Conservation (phyloP, 305 asterid species). For the Plantago coronopus region DNA sequence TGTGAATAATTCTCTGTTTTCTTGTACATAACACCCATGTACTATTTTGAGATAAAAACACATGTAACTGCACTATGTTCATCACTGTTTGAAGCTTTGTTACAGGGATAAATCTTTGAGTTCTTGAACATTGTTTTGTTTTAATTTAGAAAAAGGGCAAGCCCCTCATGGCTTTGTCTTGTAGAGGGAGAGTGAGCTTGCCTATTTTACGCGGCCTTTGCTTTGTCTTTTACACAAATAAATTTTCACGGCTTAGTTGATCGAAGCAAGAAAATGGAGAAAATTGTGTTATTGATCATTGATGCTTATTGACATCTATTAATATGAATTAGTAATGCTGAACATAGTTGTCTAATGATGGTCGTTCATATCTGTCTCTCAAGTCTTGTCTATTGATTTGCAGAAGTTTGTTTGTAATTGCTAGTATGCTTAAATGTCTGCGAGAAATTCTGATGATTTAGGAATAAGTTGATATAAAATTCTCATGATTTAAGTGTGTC, state of each 20-base stretch:
- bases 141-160: too few relatives aligned
- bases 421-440: background rate
- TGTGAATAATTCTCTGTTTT: slow-evolving; percentile 8
- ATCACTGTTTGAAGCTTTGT: background rate
- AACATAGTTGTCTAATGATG: background rate
- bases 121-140: slow-evolving; percentile 16
- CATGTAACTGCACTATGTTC: too few relatives aligned
- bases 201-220: too few relatives aligned
- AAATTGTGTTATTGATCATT: background rate
- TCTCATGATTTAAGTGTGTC: background rate
- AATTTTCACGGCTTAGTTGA: too few relatives aligned
- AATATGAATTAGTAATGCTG: background rate
- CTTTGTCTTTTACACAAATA: too few relatives aligned
- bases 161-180: too few relatives aligned
- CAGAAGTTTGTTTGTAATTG: background rate
- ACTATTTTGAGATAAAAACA: too few relatives aligned
- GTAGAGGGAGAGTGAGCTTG: too few relatives aligned
- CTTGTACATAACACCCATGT: background rate
- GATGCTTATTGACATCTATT: background rate
- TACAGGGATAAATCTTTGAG: slow-evolving; percentile 2
- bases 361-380: background rate
- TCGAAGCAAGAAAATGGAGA: background rate
- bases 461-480: background rate
- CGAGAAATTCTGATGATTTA: background rate
- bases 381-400: background rate